Evolutionary conservation across 192 early-diverging fungal genomes (phyloP).

Genomic region (Diversispora eburnea): DNA sequence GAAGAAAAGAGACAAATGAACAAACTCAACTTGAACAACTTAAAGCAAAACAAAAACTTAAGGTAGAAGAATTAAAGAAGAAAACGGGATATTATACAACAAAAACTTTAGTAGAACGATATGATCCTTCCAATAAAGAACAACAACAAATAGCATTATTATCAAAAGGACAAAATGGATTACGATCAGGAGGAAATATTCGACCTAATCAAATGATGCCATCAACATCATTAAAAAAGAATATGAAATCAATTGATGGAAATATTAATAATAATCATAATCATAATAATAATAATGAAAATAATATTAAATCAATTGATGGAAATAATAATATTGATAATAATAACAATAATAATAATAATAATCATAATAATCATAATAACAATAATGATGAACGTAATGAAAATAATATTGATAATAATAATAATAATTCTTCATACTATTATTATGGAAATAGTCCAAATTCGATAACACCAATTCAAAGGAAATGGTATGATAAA

Average conservation of each 20-base stretch:
- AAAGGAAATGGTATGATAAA: constrained; percentile 80
- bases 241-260: neutral
- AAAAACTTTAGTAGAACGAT: constrained; percentile 84
- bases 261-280: neutral
- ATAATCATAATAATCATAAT: neutral
- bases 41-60: constrained; percentile 59
- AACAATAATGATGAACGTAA: neutral
- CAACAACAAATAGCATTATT: neutral
- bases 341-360: neutral
- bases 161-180: neutral
- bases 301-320: no score
- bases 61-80: constrained; percentile 93
- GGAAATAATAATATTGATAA: no score
- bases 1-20: constrained; percentile 49
- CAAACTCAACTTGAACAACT: constrained; percentile 42
- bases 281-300: constrained; percentile 1
- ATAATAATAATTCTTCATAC: constrained; percentile 8
- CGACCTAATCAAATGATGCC: neutral
- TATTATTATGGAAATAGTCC: constrained; percentile 2
- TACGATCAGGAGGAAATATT: neutral
- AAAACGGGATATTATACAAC: constrained; percentile 90
- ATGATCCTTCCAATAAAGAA: constrained; percentile 49
- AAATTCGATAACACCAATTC: constrained; percentile 25
- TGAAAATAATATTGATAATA: neutral
- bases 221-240: neutral